Percentiles rank a stretch among this genome's conserved stretches.
Conservation (phyloP, 768 basidiomycete genomes). For the Paxillus ammoniavirescens region DNA sequence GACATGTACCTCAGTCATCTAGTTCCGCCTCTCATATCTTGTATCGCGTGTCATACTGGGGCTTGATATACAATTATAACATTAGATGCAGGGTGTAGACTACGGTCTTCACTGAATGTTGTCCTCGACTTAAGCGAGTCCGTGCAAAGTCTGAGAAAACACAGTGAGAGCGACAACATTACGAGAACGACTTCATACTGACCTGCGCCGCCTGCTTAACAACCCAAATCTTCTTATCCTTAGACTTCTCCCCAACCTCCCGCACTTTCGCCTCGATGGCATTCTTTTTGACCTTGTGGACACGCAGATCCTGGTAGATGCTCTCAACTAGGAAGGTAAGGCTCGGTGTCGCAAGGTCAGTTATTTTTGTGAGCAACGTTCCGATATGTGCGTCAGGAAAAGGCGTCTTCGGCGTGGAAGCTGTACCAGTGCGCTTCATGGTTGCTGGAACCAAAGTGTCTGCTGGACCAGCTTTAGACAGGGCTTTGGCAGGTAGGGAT, state of each 20-base stretch:
- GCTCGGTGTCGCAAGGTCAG: constrained; percentile 56
- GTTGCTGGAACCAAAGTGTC: constrained; percentile 16
- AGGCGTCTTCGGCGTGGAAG: constrained; percentile 45
- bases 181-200: not conserved
- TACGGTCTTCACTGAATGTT: too few relatives aligned
- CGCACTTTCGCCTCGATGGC: constrained; percentile 79
- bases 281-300: constrained; percentile 78
- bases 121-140: constrained; percentile 3
- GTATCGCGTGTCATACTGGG: not conserved
- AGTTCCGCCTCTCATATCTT: not conserved
- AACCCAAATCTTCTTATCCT: constrained; percentile 71
- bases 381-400: constrained; percentile 71
- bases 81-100: constrained; percentile 6
- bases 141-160: constrained; percentile 8
- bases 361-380: constrained; percentile 61
- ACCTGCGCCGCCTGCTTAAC: constrained; percentile 41
- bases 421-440: constrained; percentile 24
- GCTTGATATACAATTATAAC: constrained; percentile 1
- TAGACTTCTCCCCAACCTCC: constrained; percentile 75
- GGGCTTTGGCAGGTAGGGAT: constrained; percentile 39
- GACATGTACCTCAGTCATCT: not conserved
- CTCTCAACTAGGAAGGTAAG: constrained; percentile 69
- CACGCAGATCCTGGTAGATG: constrained; percentile 65
- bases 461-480: constrained; percentile 15
- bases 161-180: not conserved